Conservation (phyloP, 257 asterid genomes). For the Nicotiana undulata region DNA sequence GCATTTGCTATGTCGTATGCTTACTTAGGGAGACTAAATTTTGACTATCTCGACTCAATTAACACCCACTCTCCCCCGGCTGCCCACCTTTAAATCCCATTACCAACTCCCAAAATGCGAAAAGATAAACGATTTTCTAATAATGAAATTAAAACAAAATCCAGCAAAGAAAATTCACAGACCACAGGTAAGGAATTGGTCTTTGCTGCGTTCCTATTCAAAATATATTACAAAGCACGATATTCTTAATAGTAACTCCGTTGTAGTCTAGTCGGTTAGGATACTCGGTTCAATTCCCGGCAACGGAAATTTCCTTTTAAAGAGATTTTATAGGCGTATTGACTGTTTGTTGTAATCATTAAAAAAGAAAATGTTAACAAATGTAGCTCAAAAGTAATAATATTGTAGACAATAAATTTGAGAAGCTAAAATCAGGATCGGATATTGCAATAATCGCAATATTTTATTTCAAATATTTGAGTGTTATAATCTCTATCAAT, state of each 20-base stretch:
- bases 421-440: no score
- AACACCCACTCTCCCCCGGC: neutral
- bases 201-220: neutral
- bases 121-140: neutral
- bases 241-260: conserved; percentile 19
- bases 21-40: neutral
- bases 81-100: neutral
- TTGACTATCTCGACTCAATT: neutral
- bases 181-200: neutral
- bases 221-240: no score
- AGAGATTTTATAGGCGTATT: no score
- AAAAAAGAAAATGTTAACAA: no score
- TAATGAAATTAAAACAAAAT: neutral
- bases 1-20: neutral
- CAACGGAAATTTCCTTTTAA: conserved; percentile 46
- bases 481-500: no score
- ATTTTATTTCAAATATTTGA: no score
- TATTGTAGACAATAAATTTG: no score
- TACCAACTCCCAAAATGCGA: neutral
- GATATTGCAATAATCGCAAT: no score
- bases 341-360: no score
- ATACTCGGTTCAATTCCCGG: conserved; percentile 96
- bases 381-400: no score
- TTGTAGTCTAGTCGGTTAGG: conserved; percentile 98
- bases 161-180: neutral